Evolutionary conservation across 768 basidiomycete species (phyloP), one percentile per base, ranked within the genome.

Genomic region (Mycena rosella): DNA sequence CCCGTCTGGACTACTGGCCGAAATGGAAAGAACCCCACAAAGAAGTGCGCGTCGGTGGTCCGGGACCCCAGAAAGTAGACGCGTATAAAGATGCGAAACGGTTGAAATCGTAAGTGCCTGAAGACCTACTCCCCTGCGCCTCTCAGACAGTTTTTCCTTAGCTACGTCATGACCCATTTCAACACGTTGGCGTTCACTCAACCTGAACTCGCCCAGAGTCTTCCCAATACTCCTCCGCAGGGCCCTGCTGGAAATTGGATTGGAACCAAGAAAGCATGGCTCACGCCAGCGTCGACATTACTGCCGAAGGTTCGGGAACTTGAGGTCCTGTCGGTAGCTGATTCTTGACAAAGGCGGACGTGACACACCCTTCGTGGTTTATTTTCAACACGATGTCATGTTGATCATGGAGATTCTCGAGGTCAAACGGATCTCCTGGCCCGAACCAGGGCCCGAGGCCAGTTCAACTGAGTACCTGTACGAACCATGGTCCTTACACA

Each of bases 91-190:
- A 62, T 30, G 60, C 51, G 18, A 8, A 64, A 10, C 63, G 70
- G 14, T 29, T 69, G 47, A 32, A 62, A 47, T 63, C 61, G 71
- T 60, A 51, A 45, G 47, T 60, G n/a, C 48, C n/a, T n/a, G n/a
- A n/a, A 32, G 7, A 4, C 17, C 14, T 13, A 40, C 11, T 40
- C 27, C 11, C 5, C 27, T 30, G 47, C 34, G 3, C 22, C 24
- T 22, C 32, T 26, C 17, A 42, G 29, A 55, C 52, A 24, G 15
- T 48, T 26, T 24, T 44, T 26, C 8, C 38, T n/a, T n/a, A 73
- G 71, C 58, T 73, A 74, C 60, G 66, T 74, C 10, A 63, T 73
- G 64, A 71, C 70, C n/a, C 68, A 70, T 57, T 74, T 73, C 59
- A 47, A 65, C 29, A 24, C 60, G 22, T 51, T 69, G 20, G 72